Evolutionary conservation across 805 yeast genomes (phyloP), one percentile per base, ranked within the genome.

Genomic region (Millerago galiae): DNA sequence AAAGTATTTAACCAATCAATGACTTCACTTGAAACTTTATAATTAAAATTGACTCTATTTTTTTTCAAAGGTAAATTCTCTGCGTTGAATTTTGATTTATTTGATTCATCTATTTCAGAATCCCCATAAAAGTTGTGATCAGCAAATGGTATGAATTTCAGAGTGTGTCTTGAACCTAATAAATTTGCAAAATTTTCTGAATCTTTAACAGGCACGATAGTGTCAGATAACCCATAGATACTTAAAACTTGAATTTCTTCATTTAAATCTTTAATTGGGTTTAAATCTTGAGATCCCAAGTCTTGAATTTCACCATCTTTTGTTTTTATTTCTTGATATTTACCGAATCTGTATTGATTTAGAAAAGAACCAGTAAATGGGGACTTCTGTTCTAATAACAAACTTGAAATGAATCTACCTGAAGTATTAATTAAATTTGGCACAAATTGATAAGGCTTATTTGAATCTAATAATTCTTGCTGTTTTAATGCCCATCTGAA

Each of bases 101-200:
- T 54, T 11, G 56, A 70, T 16, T 62, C 64, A 14, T 61, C 52
- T 36, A 72, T 66, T 9, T 52, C 63, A 3, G 60, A 54, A 1
- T 55, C 48, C 0, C 93, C 91, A 55, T 73, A 83, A 55, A 73
- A 89, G 53, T 84, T 86, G 61, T 90, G 98, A 57, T 87, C 90
- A 0, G 95, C 96, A 35, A 67, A 68, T 1, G 75, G 74, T 10
- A 90, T 65, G 8, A 86, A 58, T 30, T 68, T 66, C 41, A 88
- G 63, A 4, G 70, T 66, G 51, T 83, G 81, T 16, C 89, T 75
- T 5, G 58, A 55, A 3, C 69, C 71, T 38, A 89, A 72, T 9
- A 65, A 50, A 51, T 82, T 77, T 8, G 83, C 77, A 63, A 67
- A 87, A 30, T 51, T 52, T 1, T 81, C 71, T 8, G 81, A 70